Conservation (phyloP, 805 yeast genomes). For the Pichia ethanolica region DNA sequence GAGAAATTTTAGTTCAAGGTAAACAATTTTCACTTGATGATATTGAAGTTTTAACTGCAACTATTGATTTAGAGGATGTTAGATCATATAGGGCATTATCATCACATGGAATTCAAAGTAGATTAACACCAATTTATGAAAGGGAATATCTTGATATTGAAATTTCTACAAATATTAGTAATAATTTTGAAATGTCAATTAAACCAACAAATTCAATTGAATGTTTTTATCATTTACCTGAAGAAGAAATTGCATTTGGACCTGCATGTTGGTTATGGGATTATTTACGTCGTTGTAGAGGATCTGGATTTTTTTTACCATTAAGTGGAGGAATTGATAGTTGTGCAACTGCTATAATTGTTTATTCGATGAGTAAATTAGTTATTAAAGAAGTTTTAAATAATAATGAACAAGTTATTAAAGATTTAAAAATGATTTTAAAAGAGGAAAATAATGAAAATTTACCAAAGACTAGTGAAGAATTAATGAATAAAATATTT, state of each 20-base stretch:
- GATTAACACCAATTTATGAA: conserved; percentile 36
- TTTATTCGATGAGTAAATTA: conserved; percentile 86
- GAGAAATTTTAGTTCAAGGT: conserved; percentile 87
- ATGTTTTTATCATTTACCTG: conserved; percentile 69
- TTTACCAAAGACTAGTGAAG: conserved; percentile 64
- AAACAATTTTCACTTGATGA: conserved; percentile 83
- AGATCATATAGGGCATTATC: conserved; percentile 67
- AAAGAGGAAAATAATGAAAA: conserved; percentile 35
- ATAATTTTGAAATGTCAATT: conserved; percentile 54
- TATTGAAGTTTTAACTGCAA: conserved; percentile 93
- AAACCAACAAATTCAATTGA: conserved; percentile 47
- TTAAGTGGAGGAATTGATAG: conserved; percentile 96
- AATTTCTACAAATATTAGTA: conserved; percentile 46
- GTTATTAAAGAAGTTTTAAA: conserved; percentile 61
- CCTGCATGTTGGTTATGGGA: conserved; percentile 99
- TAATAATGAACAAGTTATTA: conserved; percentile 71
- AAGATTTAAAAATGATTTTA: conserved; percentile 66
- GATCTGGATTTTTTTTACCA: conserved; percentile 90
- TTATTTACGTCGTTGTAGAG: conserved; percentile 81
- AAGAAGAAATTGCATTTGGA: conserved; percentile 94
- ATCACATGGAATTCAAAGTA: conserved; percentile 70
- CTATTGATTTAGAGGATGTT: conserved; percentile 88
- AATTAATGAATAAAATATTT: conserved; percentile 67
- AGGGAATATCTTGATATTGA: conserved; percentile 58
- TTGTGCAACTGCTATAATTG: conserved; percentile 94